A percentile compares a stretch with the other conserved stretches of the same genome.
Conservation (phyloP, 2,329 filamentous ascomycete genomes). For the Fusarium pininemorale region DNA sequence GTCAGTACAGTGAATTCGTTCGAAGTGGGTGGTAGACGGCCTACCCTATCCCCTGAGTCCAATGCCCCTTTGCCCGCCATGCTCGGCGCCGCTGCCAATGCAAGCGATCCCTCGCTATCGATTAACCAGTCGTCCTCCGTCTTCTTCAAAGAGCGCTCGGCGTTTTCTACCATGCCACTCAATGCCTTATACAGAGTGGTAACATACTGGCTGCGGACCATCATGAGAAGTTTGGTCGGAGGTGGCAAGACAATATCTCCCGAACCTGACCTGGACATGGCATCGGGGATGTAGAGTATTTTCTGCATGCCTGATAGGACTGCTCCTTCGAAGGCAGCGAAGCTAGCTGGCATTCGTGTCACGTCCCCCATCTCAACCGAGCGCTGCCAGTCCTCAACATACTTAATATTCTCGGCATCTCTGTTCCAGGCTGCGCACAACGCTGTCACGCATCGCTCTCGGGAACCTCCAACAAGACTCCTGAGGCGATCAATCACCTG, state of each 20-base stretch:
- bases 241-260: slow-evolving; percentile 85
- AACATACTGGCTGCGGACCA: slow-evolving; percentile 91
- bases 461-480: slow-evolving; percentile 76
- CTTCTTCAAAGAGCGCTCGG: slow-evolving; percentile 76
- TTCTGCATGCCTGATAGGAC: slow-evolving; percentile 90
- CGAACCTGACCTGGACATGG: slow-evolving; percentile 76
- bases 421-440: slow-evolving; percentile 92
- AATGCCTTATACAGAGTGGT: slow-evolving; percentile 93
- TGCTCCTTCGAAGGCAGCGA: slow-evolving; percentile 84
- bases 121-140: slow-evolving; percentile 70
- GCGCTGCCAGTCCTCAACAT: slow-evolving; percentile 92
- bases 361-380: slow-evolving; percentile 83
- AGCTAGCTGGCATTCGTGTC: slow-evolving; percentile 89
- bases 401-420: slow-evolving; percentile 91
- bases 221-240: slow-evolving; percentile 85
- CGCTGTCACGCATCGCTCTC: slow-evolving; percentile 86
- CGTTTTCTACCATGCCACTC: slow-evolving; percentile 96
- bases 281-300: slow-evolving; percentile 91
- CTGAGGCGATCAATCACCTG: slow-evolving; percentile 77
- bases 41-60: slow-evolving; percentile 65
- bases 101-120: slow-evolving; percentile 54
- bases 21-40: slow-evolving; percentile 34
- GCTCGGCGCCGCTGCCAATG: slow-evolving; percentile 47
- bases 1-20: slow-evolving; percentile 34
- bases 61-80: slow-evolving; percentile 58